Evolutionary conservation across 2,329 filamentous ascomycete genomes (phyloP).

Genomic region (Chaetomiaceae sp.): DNA sequence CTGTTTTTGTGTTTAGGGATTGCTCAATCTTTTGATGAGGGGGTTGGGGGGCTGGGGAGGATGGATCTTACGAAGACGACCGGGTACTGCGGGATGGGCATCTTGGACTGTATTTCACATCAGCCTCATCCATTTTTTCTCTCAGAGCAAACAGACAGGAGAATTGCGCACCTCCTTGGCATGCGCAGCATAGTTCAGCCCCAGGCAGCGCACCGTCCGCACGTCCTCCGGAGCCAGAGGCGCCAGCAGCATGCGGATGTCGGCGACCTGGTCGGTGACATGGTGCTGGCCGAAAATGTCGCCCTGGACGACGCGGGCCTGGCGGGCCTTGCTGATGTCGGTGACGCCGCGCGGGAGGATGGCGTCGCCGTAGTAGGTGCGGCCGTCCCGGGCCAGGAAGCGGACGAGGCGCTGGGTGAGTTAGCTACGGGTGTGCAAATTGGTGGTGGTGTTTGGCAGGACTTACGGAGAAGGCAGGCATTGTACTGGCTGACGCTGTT

Average conservation of each 20-base stretch:
- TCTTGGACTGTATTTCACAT: constrained; percentile 45
- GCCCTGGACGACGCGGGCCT: constrained; percentile 60
- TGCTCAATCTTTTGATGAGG: background rate
- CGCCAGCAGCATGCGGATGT: constrained; percentile 54
- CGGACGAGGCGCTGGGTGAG: constrained; percentile 60
- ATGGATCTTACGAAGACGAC: constrained; percentile 58
- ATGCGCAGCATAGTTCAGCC: constrained; percentile 68
- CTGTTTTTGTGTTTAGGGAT: constrained; percentile 26
- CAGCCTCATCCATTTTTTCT: background rate
- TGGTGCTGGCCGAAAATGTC: constrained; percentile 62
- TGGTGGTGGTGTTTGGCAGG: background rate
- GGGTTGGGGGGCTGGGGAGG: background rate
- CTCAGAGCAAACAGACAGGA: background rate
- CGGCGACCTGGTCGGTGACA: constrained; percentile 58
- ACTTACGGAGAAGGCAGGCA: constrained; percentile 27
- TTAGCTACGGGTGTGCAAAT: background rate
- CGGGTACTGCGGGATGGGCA: constrained; percentile 66
- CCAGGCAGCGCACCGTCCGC: constrained; percentile 63
- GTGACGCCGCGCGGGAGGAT: constrained; percentile 57
- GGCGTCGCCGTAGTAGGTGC: constrained; percentile 69
- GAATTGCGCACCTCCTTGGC: constrained; percentile 54
- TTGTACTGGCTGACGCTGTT: background rate
- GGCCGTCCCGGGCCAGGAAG: constrained; percentile 67
- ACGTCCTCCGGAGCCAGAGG: constrained; percentile 61
- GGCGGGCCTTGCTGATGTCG: constrained; percentile 57